Percentiles rank a stretch among this genome's conserved stretches.
These are phyloP conservation scores for Bothriochloa decipiens DNA, from an alignment of 176 grass and related monocot genomes.

Conservation along the genomic window DNA sequence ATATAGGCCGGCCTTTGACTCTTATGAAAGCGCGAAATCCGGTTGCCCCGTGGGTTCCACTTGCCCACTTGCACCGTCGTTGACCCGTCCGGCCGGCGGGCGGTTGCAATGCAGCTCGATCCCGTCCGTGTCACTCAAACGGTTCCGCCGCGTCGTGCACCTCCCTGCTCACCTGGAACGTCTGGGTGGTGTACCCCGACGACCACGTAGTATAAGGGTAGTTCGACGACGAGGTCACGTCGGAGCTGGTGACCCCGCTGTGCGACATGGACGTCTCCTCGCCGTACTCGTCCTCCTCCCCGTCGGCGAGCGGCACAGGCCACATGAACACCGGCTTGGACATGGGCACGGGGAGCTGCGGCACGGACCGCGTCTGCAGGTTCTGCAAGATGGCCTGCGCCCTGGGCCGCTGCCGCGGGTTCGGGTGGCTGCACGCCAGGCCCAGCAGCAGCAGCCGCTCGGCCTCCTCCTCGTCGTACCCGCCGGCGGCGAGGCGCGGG, in stretches of 20 bases:
- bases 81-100: constrained; percentile 11
- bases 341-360: constrained; percentile 50
- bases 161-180: constrained; percentile 42
- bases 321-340: constrained; percentile 79
- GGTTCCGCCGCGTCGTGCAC: constrained; percentile 28
- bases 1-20: not conserved
- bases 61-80: constrained; percentile 31
- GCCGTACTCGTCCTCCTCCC: constrained; percentile 3
- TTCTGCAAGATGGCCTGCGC: constrained; percentile 57
- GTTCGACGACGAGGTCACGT: constrained; percentile 50
- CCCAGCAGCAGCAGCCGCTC: constrained; percentile 78
- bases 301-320: constrained; percentile 43
- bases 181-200: constrained; percentile 51
- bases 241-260: constrained; percentile 31
- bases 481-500: constrained; percentile 25
- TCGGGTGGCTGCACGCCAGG: constrained; percentile 85
- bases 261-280: not conserved
- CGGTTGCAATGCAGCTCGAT: not conserved
- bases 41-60: too few relatives aligned
- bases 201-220: constrained; percentile 55
- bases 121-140: constrained; percentile 28
- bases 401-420: constrained; percentile 67
- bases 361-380: constrained; percentile 45
- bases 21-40: not conserved
- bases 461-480: constrained; percentile 57